These are phyloP conservation scores for Leersia perrieri DNA, from an alignment of 176 grass and related monocot species.

Conservation along the genomic window DNA sequence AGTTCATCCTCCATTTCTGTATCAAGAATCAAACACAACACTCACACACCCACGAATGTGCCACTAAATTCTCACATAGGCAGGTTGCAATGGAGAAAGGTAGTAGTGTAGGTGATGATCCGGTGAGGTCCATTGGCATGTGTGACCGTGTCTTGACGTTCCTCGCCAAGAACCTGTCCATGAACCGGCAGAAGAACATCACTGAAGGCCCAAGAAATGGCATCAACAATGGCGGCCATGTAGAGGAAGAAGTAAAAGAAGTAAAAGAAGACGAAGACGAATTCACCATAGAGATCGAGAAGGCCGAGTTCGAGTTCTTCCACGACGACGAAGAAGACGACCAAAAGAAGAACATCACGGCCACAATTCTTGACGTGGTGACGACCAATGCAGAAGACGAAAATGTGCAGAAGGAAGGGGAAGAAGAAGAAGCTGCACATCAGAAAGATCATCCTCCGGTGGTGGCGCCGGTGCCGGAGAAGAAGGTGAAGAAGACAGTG, in stretches of 20 bases:
- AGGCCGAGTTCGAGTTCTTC: slow-evolving; percentile 26
- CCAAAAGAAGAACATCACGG: background rate
- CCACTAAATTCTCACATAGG: background rate
- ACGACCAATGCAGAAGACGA: background rate
- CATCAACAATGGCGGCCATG: background rate
- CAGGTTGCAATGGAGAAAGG: slow-evolving; percentile 22
- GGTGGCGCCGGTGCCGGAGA: background rate
- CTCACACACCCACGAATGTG: background rate
- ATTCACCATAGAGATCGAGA: slow-evolving; percentile 45
- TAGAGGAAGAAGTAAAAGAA: background rate
- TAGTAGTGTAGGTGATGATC: background rate
- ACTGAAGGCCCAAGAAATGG: slow-evolving; percentile 8
- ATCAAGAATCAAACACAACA: background rate
- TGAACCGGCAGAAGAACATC: slow-evolving; percentile 27
- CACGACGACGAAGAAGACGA: background rate
- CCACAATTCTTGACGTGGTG: slow-evolving; percentile 9
- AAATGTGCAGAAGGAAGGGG: background rate
- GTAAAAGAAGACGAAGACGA: background rate
- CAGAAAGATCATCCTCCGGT: background rate
- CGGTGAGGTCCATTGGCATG: slow-evolving; percentile 16
- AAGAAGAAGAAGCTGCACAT: background rate
- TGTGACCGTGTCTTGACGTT: slow-evolving; percentile 47
- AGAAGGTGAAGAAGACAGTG: slow-evolving; percentile 39
- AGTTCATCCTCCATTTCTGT: background rate
- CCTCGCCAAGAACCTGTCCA: slow-evolving; percentile 39